Conservation (phyloP, 345 rosid genomes). For the Angophora floribunda region DNA sequence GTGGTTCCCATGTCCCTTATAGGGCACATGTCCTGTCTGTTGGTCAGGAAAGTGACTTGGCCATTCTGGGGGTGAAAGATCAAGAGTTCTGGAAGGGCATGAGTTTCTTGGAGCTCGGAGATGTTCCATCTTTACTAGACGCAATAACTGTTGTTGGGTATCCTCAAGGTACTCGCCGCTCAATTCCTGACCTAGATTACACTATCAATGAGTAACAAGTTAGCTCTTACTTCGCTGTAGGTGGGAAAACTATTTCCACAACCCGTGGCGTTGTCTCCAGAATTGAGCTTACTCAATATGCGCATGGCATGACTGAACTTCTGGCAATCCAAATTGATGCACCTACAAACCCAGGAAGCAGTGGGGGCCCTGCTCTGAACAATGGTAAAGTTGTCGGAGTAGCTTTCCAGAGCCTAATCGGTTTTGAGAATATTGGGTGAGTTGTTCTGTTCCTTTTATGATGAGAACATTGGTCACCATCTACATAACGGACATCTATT, state of each 20-base stretch:
- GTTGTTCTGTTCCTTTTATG: constrained; percentile 5
- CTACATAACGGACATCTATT: neutral
- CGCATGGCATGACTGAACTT: constrained; percentile 71
- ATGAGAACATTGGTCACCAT: neutral
- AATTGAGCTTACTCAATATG: constrained; percentile 85
- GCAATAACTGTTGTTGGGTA: constrained; percentile 79
- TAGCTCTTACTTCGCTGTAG: constrained; percentile 18
- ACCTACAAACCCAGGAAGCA: constrained; percentile 82
- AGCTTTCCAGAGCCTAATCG: constrained; percentile 82
- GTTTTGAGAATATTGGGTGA: constrained; percentile 91
- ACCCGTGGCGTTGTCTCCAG: constrained; percentile 95
- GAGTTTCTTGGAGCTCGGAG: constrained; percentile 62
- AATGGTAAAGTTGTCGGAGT: constrained; percentile 79
- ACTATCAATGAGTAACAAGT: neutral
- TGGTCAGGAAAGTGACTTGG: constrained; percentile 83
- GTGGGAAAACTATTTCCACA: constrained; percentile 82
- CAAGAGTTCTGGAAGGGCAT: constrained; percentile 53
- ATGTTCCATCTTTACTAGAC: constrained; percentile 56
- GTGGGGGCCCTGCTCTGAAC: constrained; percentile 93
- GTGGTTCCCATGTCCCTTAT: constrained; percentile 65
- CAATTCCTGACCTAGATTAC: neutral
- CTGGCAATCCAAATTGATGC: constrained; percentile 96
- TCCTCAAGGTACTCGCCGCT: constrained; percentile 55
- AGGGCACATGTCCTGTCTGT: constrained; percentile 60
- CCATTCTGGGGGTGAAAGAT: constrained; percentile 49